Percentiles rank a stretch among this genome's conserved stretches.
These are phyloP conservation scores for Yarrowia deformans DNA, from an alignment of 805 yeast genomes.

Conservation along the genomic window DNA sequence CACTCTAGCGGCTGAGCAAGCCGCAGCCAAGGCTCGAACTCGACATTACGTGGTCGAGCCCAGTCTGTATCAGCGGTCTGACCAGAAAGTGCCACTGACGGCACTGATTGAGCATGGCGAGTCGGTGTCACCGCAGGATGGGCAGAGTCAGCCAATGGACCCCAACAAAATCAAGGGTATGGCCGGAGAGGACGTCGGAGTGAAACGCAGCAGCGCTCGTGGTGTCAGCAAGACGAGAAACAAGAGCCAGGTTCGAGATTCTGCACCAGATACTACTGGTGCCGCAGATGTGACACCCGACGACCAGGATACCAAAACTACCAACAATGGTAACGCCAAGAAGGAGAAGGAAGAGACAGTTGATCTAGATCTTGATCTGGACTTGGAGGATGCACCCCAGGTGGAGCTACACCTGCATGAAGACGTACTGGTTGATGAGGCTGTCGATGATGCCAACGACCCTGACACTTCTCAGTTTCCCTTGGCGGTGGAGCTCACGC, in stretches of 20 bases:
- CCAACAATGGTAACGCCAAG: background rate
- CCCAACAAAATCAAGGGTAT: constrained; percentile 34
- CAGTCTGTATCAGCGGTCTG: background rate
- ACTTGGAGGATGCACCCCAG: constrained; percentile 13
- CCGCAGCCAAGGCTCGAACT: constrained; percentile 41
- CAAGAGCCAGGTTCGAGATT: constrained; percentile 21
- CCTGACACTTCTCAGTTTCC: constrained; percentile 47
- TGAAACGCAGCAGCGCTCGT: constrained; percentile 23
- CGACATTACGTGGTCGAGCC: constrained; percentile 30
- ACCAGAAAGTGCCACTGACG: constrained; percentile 12
- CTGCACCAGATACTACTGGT: background rate
- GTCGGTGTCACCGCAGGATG: constrained; percentile 2
- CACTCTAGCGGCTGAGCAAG: constrained; percentile 14
- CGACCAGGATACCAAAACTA: background rate
- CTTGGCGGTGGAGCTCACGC: constrained; percentile 85
- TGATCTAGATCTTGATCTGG: constrained; percentile 14
- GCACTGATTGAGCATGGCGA: constrained; percentile 10
- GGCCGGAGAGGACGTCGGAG: constrained; percentile 28
- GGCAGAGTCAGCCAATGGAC: constrained; percentile 10
- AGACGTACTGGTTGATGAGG: constrained; percentile 42
- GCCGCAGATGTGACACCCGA: constrained; percentile 2
- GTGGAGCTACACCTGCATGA: constrained; percentile 30
- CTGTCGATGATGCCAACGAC: constrained; percentile 40
- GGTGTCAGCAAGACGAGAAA: constrained; percentile 15
- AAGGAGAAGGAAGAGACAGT: constrained; percentile 25